Evolutionary conservation across 805 yeast species (phyloP).

Genomic region (Saccharomyces kudriavzevii): DNA sequence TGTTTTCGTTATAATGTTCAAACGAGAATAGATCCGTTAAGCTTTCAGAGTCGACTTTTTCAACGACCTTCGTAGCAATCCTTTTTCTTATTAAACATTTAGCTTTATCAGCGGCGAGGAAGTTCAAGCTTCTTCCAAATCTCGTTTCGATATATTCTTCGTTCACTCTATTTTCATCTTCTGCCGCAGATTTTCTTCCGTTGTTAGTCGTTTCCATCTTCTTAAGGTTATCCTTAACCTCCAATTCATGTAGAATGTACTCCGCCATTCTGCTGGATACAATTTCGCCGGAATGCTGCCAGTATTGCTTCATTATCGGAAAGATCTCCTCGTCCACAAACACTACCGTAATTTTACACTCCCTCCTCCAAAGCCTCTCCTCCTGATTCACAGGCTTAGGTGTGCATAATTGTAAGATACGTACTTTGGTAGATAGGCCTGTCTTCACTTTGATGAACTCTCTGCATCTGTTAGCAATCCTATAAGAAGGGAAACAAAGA

Average conservation of each 20-base stretch:
- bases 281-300: slow-evolving; percentile 99
- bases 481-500: slow-evolving; percentile 69
- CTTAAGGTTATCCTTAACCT: slow-evolving; percentile 26
- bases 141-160: slow-evolving; percentile 80
- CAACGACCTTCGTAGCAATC: slow-evolving; percentile 58
- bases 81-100: slow-evolving; percentile 65
- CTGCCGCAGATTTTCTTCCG: not conserved
- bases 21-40: not conserved
- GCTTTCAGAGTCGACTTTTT: slow-evolving; percentile 21
- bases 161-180: slow-evolving; percentile 29
- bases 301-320: slow-evolving; percentile 69
- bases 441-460: slow-evolving; percentile 52
- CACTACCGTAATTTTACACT: slow-evolving; percentile 68
- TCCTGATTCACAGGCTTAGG: slow-evolving; percentile 53
- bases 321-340: slow-evolving; percentile 58
- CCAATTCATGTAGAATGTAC: slow-evolving; percentile 60
- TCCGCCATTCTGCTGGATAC: slow-evolving; percentile 85
- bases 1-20: not conserved
- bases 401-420: slow-evolving; percentile 68
- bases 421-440: slow-evolving; percentile 28
- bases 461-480: slow-evolving; percentile 77
- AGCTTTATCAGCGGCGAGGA: slow-evolving; percentile 67
- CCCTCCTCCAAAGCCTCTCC: slow-evolving; percentile 52
- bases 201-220: slow-evolving; percentile 10
- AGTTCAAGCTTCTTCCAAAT: slow-evolving; percentile 81